Base-by-base conservation (phyloP, 306 rosid species). In the Cicer cuneatum region DNA sequence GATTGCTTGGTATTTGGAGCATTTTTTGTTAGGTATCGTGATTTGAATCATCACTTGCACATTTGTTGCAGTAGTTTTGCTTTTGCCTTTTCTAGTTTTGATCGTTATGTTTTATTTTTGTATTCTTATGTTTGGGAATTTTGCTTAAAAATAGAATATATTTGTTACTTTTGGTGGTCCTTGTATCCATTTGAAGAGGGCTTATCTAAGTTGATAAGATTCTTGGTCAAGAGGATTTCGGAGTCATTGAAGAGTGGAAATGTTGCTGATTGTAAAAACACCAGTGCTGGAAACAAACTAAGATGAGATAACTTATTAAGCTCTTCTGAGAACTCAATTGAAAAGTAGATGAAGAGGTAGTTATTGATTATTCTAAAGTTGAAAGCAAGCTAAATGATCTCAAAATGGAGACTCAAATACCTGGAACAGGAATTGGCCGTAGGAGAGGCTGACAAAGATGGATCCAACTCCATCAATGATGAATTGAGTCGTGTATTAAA, bases 121-220 rank as follows among this genome's bases (percentile, higher is more conserved):
- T 74, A 68, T 85, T 70, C 16, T 73, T 77, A 59, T 75, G 18
- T 78, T 83, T 35, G 83, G 86, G 68, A 75, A 69, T 78, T 75
- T 76, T 84, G 76, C 87, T 88, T 68, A 75, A 80, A 78, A 80
- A 84, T 81, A 78, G 70, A 82, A 61, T 85, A 75, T 80, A 82
- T 85, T 69, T 85, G 83, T 85, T 86, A 83, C 86, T 86, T 89
- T 83, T 76, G 71, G 85, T 93, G 83, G 87, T 85, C 91, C 82
- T 81, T 88, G 85, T 70, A 89, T 89, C 90, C 90, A 69, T 89
- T 90, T 71, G 88, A 89, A 84, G 92, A 82, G 84, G 89, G 82
- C 80, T 75, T 79, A 46, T 35, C 80, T 48, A 85, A 83, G 79
- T 76, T 91, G 81, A 80, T 82, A 45, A 78, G 84, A 67, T 80